Base-by-base conservation (phyloP, 352 stramenopile genomes). In the Pythium grandisporangium region DNA sequence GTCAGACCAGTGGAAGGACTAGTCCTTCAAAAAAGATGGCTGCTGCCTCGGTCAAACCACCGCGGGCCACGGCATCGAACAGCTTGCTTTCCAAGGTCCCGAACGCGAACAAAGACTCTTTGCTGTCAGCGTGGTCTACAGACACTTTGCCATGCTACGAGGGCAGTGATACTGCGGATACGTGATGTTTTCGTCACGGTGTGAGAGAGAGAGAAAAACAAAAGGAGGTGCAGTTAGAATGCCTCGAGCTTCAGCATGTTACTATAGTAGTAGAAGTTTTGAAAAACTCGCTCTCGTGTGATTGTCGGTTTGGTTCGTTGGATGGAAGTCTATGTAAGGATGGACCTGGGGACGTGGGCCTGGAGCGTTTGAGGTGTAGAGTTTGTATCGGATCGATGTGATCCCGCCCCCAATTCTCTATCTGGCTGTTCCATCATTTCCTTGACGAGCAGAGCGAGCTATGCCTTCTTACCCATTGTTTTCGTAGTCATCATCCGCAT, bases 401-500 rank as follows among this genome's bases (percentile, higher is more conserved):
- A n/a, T n/a, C n/a, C n/a, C n/a, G n/a, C n/a, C n/a, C n/a, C n/a
- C n/a, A n/a, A n/a, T n/a, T n/a, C n/a, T n/a, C n/a, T n/a, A n/a
- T n/a, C n/a, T n/a, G n/a, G n/a, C n/a, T n/a, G n/a, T n/a, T n/a
- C n/a, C n/a, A n/a, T n/a, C n/a, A n/a, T n/a, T n/a, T n/a, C n/a
- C n/a, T n/a, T 3, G 22, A 14, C 37, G 21, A 44, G 5, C 6
- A 19, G 12, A 2, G 11, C 12, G 26, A 23, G 24, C 26, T 25
- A 12, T 16, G 17, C 11, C 22, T n/a, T 10, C 20, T 14, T 23
- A 10, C 23, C 3, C 13, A 17, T 29, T 51, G 7, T 10, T 33
- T 25, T 43, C 35, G 16, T 44, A 41, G 11, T 55, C 48, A 14
- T 58, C 55, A 8, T 61, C 46, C 24, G 78, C 61, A 24, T 78